These are phyloP conservation scores for Tanacetum coccineum DNA, from an alignment of 129 eudicot genomes.

Conservation along the genomic window DNA sequence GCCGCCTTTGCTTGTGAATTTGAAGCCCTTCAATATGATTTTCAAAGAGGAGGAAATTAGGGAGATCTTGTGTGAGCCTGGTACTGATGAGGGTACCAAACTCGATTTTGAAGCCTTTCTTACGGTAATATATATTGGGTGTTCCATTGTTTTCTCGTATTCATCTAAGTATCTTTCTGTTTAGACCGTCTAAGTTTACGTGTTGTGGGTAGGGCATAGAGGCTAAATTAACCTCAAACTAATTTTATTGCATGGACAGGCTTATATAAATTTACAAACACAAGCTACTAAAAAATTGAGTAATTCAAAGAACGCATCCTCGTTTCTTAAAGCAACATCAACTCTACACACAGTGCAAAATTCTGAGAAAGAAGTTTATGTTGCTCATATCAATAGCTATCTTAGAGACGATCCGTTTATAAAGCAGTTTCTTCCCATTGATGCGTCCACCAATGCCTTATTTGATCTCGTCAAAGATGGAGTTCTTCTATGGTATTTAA, in stretches of 20 bases:
- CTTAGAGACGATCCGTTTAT: constrained; percentile 86
- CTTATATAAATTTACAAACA: constrained; percentile 62
- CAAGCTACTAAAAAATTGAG: constrained; percentile 63
- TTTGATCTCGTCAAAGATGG: constrained; percentile 93
- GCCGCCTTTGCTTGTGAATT: constrained; percentile 66
- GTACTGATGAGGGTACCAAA: constrained; percentile 44
- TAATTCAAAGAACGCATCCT: constrained; percentile 51
- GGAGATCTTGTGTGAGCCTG: constrained; percentile 43
- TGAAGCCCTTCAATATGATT: constrained; percentile 50
- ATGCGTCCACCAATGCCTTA: constrained; percentile 63
- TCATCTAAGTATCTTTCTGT: background rate
- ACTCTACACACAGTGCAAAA: constrained; percentile 73
- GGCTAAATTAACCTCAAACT: too few relatives aligned
- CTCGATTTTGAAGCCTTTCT: constrained; percentile 81
- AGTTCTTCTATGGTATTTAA: constrained; percentile 89
- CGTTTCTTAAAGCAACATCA: constrained; percentile 75
- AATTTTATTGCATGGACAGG: constrained; percentile 29
- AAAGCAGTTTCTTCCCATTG: constrained; percentile 94
- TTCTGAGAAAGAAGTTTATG: constrained; percentile 84
- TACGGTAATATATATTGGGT: constrained; percentile 42
- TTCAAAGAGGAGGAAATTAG: constrained; percentile 67
- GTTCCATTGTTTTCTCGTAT: background rate
- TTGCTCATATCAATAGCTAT: constrained; percentile 90
- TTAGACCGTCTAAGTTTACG: constrained; percentile 7
- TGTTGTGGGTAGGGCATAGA: too few relatives aligned